These are phyloP conservation scores for Cicer cuneatum DNA, from an alignment of 306 rosid species.

Conservation along the genomic window DNA sequence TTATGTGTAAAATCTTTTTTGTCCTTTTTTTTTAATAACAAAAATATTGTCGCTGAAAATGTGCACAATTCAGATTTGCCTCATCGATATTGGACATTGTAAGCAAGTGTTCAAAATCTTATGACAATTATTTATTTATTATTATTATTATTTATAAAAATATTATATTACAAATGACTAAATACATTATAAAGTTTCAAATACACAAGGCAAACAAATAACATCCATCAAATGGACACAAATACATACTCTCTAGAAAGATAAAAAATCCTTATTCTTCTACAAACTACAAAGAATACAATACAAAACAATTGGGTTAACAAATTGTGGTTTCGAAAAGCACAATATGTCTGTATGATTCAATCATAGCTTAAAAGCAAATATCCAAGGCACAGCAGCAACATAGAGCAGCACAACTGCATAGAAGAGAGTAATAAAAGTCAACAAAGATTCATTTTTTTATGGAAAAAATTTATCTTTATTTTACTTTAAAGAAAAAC, in stretches of 20 bases:
- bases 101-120: too few relatives aligned
- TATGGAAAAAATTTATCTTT: too few relatives aligned
- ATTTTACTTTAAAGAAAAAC: too few relatives aligned
- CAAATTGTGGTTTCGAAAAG: not conserved
- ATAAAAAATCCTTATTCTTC: conserved; percentile 28
- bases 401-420: conserved; percentile 57
- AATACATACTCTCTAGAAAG: conserved; percentile 1
- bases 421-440: conserved; percentile 4
- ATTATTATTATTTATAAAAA: not conserved
- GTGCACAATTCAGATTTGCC: too few relatives aligned
- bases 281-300: conserved; percentile 43
- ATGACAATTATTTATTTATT: not conserved
- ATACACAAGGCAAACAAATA: conserved; percentile 16
- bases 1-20: too few relatives aligned
- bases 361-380: conserved; percentile 44
- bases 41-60: too few relatives aligned
- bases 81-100: too few relatives aligned
- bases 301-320: not conserved
- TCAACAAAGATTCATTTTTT: not conserved
- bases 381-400: conserved; percentile 56
- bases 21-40: too few relatives aligned
- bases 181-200: not conserved
- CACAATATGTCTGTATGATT: conserved; percentile 4
- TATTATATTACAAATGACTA: not conserved
- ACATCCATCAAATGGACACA: conserved; percentile 22